phyloP scores from a whole-genome alignment of 2,329 filamentous ascomycete species.

The Salinomyces thailandicus region DNA sequence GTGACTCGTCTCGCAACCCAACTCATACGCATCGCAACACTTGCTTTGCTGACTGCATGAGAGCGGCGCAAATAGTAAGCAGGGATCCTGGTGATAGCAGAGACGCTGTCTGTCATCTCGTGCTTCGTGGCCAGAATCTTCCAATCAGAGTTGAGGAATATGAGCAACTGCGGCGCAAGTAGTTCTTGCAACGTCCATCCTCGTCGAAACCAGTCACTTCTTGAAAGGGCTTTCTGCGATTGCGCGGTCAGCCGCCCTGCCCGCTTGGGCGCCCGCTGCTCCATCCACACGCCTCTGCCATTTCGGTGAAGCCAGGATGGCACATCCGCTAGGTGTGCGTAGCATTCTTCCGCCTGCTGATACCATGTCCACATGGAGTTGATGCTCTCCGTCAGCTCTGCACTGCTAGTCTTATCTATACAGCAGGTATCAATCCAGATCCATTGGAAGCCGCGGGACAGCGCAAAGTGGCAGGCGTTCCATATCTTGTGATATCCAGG shows the following conservation, averaged over 20 bases:
- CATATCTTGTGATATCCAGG: neutral
- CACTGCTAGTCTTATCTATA: conserved; percentile 8
- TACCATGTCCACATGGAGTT: conserved; percentile 11
- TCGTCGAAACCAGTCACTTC: conserved; percentile 1
- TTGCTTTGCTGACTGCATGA: neutral
- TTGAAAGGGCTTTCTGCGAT: neutral
- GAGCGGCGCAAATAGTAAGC: neutral
- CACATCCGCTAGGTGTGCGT: conserved; percentile 1
- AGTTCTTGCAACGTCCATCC: conserved; percentile 4
- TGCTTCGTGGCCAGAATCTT: neutral
- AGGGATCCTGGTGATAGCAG: neutral
- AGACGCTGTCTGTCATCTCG: neutral
- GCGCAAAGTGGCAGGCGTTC: neutral
- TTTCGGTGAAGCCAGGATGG: neutral
- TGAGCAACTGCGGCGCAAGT: neutral
- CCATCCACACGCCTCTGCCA: neutral
- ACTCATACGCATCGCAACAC: conserved; percentile 6
- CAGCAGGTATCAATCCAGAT: conserved; percentile 10
- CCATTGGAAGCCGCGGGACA: neutral
- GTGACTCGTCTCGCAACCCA: conserved; percentile 8
- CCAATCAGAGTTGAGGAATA: neutral
- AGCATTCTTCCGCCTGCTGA: neutral
- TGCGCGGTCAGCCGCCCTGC: neutral
- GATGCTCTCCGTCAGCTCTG: conserved; percentile 8
- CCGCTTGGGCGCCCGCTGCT: too few species aligned